Base-by-base conservation (phyloP, 495 filamentous ascomycete genomes). In the Podospora australis region DNA sequence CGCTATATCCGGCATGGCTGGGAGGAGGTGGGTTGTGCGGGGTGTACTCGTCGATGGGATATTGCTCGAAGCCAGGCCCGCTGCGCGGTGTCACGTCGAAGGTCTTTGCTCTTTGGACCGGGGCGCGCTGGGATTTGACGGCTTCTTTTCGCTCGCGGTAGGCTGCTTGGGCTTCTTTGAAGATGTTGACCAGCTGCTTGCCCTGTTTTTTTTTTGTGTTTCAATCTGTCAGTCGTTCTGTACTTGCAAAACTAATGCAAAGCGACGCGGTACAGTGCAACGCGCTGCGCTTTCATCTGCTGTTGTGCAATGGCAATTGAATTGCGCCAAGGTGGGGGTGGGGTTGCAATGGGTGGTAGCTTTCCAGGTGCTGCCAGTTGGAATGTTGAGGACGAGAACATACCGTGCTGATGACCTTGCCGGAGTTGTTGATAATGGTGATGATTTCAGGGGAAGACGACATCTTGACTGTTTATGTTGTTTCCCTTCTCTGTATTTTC, bases 331-430 rank as follows among this genome's bases (percentile, higher is more conserved):
- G n/a, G n/a, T n/a, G 29, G 39, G 17, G 9, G 22, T 25, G 48
- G 32, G n/a, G 32, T 16, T 36, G 32, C 32, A 17, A n/a, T 24
- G 13, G 48, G 24, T 28, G 21, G 41, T 45, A 40, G 4, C 38
- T 20, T 20, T 40, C 4, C 38, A 40, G 19, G 17, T 17, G 34
- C 17, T 20, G 24, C 29, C 40, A 22, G 22, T n/a, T 16, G 17
- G 28, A 14, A 28, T 17, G 10, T 14, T 16, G 7, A 36, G 32
- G 19, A 13, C 32, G 19, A 26, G 9, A 34, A 69, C 86, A 67
- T 78, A 92, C 88, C 48, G 86, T 92, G 75, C 83, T 90, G 43
- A 96, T 86, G 7, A 94, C 81, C 74, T 95, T 91, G 49, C 88
- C 88, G 49, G 89, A 94, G 59, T 85, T 87, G 71, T 96, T 90